Evolutionary conservation across 108 stramenopile species (phyloP).

Genomic region (Nitzschia putrida): DNA sequence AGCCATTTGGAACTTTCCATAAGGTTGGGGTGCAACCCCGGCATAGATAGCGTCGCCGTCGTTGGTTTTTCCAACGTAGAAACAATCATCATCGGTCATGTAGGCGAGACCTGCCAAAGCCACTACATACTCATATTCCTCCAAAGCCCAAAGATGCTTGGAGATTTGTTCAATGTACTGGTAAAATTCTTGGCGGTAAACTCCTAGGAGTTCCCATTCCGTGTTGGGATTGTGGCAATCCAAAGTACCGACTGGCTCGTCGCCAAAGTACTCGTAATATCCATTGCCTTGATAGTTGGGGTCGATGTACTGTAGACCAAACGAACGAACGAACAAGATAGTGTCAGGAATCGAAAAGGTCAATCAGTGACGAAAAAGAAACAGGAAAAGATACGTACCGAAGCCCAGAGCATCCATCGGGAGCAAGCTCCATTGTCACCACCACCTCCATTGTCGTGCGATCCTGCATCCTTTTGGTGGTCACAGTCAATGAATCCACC

Average conservation of each 20-base stretch:
- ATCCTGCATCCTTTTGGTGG: slow-evolving; percentile 37
- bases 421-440: slow-evolving; percentile 49
- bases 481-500: slow-evolving; percentile 86
- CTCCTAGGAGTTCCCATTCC: slow-evolving; percentile 76
- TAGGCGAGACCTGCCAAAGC: slow-evolving; percentile 81
- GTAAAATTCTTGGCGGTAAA: slow-evolving; percentile 89
- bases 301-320: slow-evolving; percentile 74
- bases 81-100: slow-evolving; percentile 81
- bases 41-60: slow-evolving; percentile 63
- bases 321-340: too few species aligned
- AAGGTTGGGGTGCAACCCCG: slow-evolving; percentile 55
- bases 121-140: slow-evolving; percentile 85
- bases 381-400: slow-evolving; percentile 54
- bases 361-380: background rate
- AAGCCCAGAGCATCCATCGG: slow-evolving; percentile 86
- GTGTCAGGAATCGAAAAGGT: too few species aligned
- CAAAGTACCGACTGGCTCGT: slow-evolving; percentile 47
- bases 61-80: slow-evolving; percentile 53
- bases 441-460: slow-evolving; percentile 41
- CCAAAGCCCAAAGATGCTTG: slow-evolving; percentile 87
- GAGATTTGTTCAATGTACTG: slow-evolving; percentile 90
- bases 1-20: slow-evolving; percentile 69
- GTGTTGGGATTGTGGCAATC: slow-evolving; percentile 83
- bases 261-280: slow-evolving; percentile 74
- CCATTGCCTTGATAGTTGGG: slow-evolving; percentile 80